Evolutionary conservation across 2,329 filamentous ascomycete species (phyloP).

Genomic region (Fusarium fracticaudum): DNA sequence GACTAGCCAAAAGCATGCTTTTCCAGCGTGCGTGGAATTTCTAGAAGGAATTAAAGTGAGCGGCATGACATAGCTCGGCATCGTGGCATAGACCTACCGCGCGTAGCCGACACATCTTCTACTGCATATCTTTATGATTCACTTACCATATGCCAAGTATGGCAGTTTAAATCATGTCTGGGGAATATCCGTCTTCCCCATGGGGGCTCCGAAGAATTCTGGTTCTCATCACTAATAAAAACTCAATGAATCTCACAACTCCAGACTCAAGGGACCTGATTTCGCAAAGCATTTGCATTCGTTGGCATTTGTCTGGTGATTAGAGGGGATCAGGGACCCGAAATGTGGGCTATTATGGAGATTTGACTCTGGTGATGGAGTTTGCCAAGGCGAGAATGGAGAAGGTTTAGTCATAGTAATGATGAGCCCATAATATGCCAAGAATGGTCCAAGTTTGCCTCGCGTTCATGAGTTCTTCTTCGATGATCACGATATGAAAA

Average conservation of each 20-base stretch:
- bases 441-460: background rate
- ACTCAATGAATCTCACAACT: background rate
- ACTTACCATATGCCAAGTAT: background rate
- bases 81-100: background rate
- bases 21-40: background rate
- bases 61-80: background rate
- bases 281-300: background rate
- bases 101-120: background rate
- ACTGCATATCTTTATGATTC: background rate
- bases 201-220: constrained; percentile 9
- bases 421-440: constrained; percentile 12
- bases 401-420: constrained; percentile 29
- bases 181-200: constrained; percentile 24
- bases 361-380: constrained; percentile 9
- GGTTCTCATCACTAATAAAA: constrained; percentile 22
- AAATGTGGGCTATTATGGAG: constrained; percentile 25
- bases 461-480: background rate
- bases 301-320: constrained; percentile 19
- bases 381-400: constrained; percentile 23
- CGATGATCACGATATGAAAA: no score
- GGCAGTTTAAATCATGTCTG: background rate
- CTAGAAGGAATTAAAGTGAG: constrained; percentile 10
- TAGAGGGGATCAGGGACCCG: constrained; percentile 14
- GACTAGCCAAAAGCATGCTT: background rate
- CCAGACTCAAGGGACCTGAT: background rate